These are phyloP conservation scores for Stemphylium beticola DNA, from an alignment of 2,329 filamentous ascomycete genomes.

Conservation along the genomic window DNA sequence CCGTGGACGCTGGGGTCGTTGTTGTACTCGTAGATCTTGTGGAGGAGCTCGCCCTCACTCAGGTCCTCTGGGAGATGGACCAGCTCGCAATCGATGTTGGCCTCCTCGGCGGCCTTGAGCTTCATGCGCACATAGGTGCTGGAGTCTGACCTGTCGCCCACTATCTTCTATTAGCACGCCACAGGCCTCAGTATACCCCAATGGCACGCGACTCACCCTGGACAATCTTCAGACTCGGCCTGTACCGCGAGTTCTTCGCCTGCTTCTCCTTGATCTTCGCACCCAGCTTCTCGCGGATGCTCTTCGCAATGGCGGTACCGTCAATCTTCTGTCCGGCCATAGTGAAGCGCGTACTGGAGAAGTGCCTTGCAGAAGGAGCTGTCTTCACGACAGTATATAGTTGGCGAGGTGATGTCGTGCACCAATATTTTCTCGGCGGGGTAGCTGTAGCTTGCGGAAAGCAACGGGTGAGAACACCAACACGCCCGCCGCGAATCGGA, in stretches of 20 bases:
- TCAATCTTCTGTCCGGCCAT: slow-evolving; percentile 95
- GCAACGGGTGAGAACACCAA: slow-evolving; percentile 32
- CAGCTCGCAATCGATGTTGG: slow-evolving; percentile 86
- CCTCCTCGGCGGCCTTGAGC: slow-evolving; percentile 94
- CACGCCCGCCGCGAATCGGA: slow-evolving; percentile 42
- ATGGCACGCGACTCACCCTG: slow-evolving; percentile 68
- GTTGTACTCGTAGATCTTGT: slow-evolving; percentile 82
- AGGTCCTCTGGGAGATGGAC: slow-evolving; percentile 82
- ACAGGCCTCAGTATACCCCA: not conserved
- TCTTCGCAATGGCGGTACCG: slow-evolving; percentile 92
- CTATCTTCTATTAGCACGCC: slow-evolving; percentile 54
- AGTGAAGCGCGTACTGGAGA: slow-evolving; percentile 61
- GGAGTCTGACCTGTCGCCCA: slow-evolving; percentile 91
- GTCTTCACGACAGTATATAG: slow-evolving; percentile 25
- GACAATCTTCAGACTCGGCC: slow-evolving; percentile 90
- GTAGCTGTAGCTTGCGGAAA: slow-evolving; percentile 41
- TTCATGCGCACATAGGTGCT: slow-evolving; percentile 99
- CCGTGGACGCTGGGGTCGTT: slow-evolving; percentile 86
- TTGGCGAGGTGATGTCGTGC: slow-evolving; percentile 22
- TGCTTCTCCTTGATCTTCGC: slow-evolving; percentile 82
- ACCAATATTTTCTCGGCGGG: slow-evolving; percentile 39
- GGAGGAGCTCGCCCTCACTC: slow-evolving; percentile 83
- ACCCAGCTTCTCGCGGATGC: slow-evolving; percentile 82
- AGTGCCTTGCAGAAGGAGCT: slow-evolving; percentile 33
- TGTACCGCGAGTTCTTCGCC: slow-evolving; percentile 82